phyloP scores from a whole-genome alignment of 176 grass and related monocot genomes.

The Aegilops tauschii region DNA sequence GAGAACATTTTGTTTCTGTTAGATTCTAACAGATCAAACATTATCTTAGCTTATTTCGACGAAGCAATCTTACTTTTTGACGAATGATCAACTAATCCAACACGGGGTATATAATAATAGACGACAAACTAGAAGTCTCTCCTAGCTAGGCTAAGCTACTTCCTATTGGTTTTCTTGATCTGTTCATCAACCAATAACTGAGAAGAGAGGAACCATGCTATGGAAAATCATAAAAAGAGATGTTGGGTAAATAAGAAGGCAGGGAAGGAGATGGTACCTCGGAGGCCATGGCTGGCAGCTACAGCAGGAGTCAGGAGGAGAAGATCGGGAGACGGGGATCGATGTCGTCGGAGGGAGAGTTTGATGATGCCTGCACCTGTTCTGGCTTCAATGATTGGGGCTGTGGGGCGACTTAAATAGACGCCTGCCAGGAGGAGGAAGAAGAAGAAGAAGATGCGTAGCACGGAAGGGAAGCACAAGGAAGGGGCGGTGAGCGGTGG shows the following conservation, averaged over 20 bases:
- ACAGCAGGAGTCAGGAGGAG: not conserved
- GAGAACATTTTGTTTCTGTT: not conserved
- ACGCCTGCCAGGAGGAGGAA: not conserved
- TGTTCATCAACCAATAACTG: not conserved
- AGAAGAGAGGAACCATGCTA: not conserved
- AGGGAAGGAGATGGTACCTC: conserved; percentile 40
- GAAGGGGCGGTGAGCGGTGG: conserved; percentile 7
- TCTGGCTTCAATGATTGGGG: conserved; percentile 15
- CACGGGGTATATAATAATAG: not conserved
- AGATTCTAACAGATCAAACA: not conserved
- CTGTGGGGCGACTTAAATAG: conserved; percentile 29
- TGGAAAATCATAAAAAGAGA: not conserved
- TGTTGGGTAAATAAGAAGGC: not conserved
- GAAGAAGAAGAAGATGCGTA: conserved; percentile 27
- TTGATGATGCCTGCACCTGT: not conserved
- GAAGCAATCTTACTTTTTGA: not conserved
- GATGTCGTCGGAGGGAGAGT: not conserved
- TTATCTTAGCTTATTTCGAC: not conserved
- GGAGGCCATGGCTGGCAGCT: conserved; percentile 35
- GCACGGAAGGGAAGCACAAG: conserved; percentile 20
- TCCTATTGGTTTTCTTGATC: not conserved
- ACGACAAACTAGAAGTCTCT: not conserved
- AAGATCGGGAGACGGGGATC: not conserved
- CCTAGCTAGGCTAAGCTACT: not conserved
- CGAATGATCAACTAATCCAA: not conserved